A percentile compares a stretch with the other conserved stretches of the same genome.
Evolutionary conservation across 345 rosid species (phyloP).

Genomic region (Clausena lansium): DNA sequence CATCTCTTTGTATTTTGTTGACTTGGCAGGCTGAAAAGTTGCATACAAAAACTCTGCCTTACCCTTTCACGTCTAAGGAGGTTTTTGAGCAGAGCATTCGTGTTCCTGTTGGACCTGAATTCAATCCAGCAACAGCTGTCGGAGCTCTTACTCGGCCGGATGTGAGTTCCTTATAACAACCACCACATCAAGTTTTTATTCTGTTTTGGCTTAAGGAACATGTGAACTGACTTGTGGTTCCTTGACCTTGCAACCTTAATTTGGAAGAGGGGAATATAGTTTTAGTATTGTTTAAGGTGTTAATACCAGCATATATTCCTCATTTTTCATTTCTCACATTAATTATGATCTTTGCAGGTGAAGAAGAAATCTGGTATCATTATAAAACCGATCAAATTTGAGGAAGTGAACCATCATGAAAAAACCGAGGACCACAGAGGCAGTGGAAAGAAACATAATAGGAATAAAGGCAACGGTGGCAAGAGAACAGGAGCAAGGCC

Average conservation of each 20-base stretch:
- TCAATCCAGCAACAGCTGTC: slow-evolving; percentile 65
- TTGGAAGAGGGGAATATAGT: not conserved
- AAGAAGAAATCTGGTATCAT: slow-evolving; percentile 74
- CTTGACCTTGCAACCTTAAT: not conserved
- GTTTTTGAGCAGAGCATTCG: slow-evolving; percentile 81
- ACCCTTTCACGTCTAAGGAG: slow-evolving; percentile 77
- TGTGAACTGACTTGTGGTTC: not conserved
- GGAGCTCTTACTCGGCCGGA: slow-evolving; percentile 80
- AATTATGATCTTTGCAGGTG: slow-evolving; percentile 43
- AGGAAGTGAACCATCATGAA: slow-evolving; percentile 68
- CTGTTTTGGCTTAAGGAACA: not conserved
- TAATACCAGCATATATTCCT: no score
- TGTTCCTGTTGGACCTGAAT: slow-evolving; percentile 93
- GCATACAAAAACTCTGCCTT: slow-evolving; percentile 68
- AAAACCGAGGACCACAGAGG: slow-evolving; percentile 34
- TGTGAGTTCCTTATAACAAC: slow-evolving; percentile 34
- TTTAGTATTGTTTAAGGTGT: not conserved
- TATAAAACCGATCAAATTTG: slow-evolving; percentile 71
- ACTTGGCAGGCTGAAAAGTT: slow-evolving; percentile 74
- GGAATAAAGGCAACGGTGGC: slow-evolving; percentile 16
- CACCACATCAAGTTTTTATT: not conserved
- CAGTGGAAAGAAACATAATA: slow-evolving; percentile 38
- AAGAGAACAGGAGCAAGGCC: slow-evolving; percentile 6
- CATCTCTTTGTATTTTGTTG: slow-evolving; percentile 4
- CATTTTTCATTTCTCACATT: not conserved